These are phyloP conservation scores for Eudorina sp. DNA, from an alignment of 139 green algal species.

Conservation along the genomic window DNA sequence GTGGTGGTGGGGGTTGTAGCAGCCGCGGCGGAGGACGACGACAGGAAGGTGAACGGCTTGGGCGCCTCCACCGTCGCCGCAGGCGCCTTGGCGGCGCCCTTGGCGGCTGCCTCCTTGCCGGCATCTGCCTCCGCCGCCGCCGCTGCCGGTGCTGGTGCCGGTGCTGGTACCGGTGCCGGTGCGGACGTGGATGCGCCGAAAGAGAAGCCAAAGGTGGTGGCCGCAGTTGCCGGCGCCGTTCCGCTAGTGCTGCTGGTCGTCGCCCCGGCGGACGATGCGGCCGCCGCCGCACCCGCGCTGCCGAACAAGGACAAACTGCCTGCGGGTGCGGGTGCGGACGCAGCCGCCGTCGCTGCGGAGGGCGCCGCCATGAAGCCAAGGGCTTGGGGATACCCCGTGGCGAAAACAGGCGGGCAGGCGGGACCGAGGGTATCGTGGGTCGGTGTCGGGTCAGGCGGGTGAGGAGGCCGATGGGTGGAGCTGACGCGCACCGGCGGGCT, in stretches of 20 bases:
- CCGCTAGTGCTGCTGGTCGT: neutral
- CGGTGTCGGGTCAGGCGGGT: too few relatives aligned
- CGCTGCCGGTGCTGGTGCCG: neutral
- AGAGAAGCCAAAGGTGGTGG: neutral
- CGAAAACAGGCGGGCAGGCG: too few relatives aligned
- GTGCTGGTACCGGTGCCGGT: neutral
- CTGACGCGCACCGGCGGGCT: too few relatives aligned
- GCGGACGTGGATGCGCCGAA: neutral
- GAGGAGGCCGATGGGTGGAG: too few relatives aligned
- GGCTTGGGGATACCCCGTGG: too few relatives aligned
- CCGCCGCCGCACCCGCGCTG: too few relatives aligned
- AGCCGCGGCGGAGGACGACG: neutral
- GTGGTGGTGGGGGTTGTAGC: neutral
- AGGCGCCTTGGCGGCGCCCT: neutral
- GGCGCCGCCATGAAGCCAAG: constrained; percentile 4
- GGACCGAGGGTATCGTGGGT: too few relatives aligned
- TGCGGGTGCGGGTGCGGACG: neutral
- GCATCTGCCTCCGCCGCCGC: neutral
- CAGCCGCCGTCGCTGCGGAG: neutral
- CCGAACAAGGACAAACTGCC: neutral
- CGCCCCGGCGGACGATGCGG: neutral
- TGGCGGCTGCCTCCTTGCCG: neutral
- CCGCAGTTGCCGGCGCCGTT: neutral
- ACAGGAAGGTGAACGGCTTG: neutral
- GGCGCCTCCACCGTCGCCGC: neutral